Conservation (phyloP, 257 asterid genomes). For the Anisodus tanguticus region DNA sequence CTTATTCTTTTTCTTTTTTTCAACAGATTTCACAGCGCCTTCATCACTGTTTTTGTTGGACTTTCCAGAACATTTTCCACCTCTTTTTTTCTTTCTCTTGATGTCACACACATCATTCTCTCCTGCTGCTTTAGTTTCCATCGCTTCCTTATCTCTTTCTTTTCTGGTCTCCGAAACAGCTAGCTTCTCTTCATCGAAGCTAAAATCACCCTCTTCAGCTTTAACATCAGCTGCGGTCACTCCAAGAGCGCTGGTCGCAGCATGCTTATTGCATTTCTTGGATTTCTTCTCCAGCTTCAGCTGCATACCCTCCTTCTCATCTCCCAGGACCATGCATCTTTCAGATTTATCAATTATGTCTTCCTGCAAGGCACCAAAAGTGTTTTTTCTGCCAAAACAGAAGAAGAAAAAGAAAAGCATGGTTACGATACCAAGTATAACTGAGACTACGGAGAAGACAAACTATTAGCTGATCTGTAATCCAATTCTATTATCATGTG, state of each 20-base stretch:
- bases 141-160: neutral
- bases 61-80: neutral
- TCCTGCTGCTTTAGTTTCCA: neutral
- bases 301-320: neutral
- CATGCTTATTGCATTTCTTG: conserved; percentile 22
- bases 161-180: neutral
- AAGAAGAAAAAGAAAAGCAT: neutral
- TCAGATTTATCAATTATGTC: neutral
- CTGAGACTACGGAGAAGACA: neutral
- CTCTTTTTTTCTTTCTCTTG: conserved; percentile 20
- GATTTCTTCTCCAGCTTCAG: conserved; percentile 19
- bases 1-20: conserved; percentile 18
- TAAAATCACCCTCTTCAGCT: too few species aligned
- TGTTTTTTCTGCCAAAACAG: conserved; percentile 8
- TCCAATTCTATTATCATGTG: neutral
- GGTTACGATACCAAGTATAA: neutral
- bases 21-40: neutral
- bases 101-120: neutral
- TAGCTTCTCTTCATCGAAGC: neutral
- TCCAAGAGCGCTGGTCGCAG: conserved; percentile 2
- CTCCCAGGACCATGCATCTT: conserved; percentile 21
- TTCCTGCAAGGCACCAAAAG: neutral
- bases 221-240: neutral
- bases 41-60: neutral
- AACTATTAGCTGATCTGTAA: neutral